A percentile compares a stretch with the other conserved stretches of the same genome.
These are phyloP conservation scores for Patellifolia procumbens DNA, from an alignment of 179 eudicot species.

Conservation along the genomic window DNA sequence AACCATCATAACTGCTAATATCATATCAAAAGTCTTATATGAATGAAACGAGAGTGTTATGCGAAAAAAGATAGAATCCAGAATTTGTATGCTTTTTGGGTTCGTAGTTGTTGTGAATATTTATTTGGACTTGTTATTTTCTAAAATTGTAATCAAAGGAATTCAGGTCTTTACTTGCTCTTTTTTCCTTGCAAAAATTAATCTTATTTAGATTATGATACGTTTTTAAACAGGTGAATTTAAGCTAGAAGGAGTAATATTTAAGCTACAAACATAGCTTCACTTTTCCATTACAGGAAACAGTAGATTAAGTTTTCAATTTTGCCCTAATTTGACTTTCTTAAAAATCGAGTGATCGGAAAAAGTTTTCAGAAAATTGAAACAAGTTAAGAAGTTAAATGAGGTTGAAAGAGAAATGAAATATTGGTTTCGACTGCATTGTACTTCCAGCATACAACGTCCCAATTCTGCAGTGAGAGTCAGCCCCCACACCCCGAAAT, in stretches of 20 bases:
- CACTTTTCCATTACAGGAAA: background rate
- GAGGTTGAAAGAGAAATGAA: background rate
- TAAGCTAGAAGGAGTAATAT: too few species aligned
- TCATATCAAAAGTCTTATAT: background rate
- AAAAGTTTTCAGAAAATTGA: background rate
- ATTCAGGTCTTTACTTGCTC: background rate
- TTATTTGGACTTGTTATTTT: background rate
- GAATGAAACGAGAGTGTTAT: background rate
- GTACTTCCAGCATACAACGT: background rate
- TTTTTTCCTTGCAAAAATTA: too few species aligned
- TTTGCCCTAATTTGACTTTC: background rate
- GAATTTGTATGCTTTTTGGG: slow-evolving; percentile 1
- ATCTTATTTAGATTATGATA: too few species aligned
- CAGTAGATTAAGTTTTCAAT: background rate
- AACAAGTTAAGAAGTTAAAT: too few species aligned
- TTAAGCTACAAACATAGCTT: background rate
- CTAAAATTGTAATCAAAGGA: background rate
- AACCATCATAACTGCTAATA: background rate
- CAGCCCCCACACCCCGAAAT: background rate
- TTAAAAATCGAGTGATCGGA: too few species aligned
- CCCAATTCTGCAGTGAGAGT: background rate
- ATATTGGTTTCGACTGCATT: too few species aligned
- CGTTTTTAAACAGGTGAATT: too few species aligned
- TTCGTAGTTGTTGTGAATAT: background rate
- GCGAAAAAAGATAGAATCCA: background rate